These are phyloP conservation scores for Talaromyces pinophilus DNA, from an alignment of 2,329 filamentous ascomycete genomes.

Conservation along the genomic window DNA sequence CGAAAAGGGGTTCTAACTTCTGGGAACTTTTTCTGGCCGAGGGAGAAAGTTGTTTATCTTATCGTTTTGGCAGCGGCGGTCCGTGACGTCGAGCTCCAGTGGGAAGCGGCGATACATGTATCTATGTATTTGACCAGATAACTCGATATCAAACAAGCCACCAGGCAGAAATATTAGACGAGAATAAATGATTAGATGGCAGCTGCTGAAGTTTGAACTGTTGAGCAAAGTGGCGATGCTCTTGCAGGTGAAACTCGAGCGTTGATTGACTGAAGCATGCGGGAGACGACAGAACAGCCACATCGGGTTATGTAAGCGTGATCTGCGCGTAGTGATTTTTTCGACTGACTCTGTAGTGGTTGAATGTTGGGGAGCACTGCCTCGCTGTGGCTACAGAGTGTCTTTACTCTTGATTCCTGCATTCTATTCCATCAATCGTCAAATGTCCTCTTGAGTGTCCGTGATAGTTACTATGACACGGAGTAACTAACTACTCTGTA, in stretches of 20 bases:
- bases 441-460: background rate
- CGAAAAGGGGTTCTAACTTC: background rate
- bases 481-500: background rate
- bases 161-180: background rate
- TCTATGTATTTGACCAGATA: background rate
- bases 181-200: background rate
- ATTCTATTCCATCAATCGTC: too few species aligned
- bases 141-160: background rate
- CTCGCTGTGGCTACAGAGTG: background rate
- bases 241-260: background rate
- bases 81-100: slow-evolving; percentile 9
- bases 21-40: background rate
- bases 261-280: background rate
- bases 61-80: slow-evolving; percentile 6
- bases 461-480: background rate
- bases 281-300: background rate
- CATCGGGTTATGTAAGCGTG: slow-evolving; percentile 10
- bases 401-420: too few species aligned
- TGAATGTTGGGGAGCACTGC: slow-evolving; percentile 1
- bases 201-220: background rate
- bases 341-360: background rate
- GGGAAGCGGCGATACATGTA: background rate
- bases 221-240: slow-evolving; percentile 4
- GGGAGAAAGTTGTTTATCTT: slow-evolving; percentile 3
- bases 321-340: background rate